Base-by-base conservation (phyloP, 2,329 filamentous ascomycete species). In the Aspergillus tubingensis region DNA sequence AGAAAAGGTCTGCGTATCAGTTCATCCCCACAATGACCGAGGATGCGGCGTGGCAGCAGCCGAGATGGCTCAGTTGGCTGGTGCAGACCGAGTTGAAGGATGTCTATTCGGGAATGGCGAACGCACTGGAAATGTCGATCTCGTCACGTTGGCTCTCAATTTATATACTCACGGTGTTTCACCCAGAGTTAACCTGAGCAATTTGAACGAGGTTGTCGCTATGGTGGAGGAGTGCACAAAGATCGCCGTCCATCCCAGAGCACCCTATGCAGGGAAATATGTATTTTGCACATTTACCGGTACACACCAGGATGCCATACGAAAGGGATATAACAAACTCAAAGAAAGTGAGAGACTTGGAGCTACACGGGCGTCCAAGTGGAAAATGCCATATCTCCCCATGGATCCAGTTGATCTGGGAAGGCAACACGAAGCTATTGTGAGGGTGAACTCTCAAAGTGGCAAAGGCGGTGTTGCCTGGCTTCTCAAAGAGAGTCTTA, bases 51-150 rank as follows among this genome's bases (percentile, higher is more conserved):
- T 93, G 4, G 93, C 93, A 0, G 92, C 92, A 0, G 90, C 92
- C 5, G 92, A 96, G 75, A 78, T 96, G 67, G 92, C 88, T 8
- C 92, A 96, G 76, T 96, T 96, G 91, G 93, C 92, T 17, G 93
- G 92, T 36, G 93, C 91, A 38, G 91, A 96, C 77, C 82, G 93
- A 70, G 92, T 96, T 13, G 92, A 96, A 77, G 92, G 92, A 36
- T 96, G 91, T 65, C 82, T 96, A 27, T 95, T 96, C 72, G 91
- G 92, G 52, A 96, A 97, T 68, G 92, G 93, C 62, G 93, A 97
- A 82, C 83, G 93, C 62, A 96, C 92, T 0, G 93, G 93, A 63
- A 96, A 96, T 70, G 91, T 96, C 17, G 92, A 96, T 72, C 83
- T 96, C 47, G 92, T 97, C 39, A 96, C 92, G 21, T 82, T 96